Base-by-base conservation (phyloP, 2,329 filamentous ascomycete species). In the Claviceps quebecensis region DNA sequence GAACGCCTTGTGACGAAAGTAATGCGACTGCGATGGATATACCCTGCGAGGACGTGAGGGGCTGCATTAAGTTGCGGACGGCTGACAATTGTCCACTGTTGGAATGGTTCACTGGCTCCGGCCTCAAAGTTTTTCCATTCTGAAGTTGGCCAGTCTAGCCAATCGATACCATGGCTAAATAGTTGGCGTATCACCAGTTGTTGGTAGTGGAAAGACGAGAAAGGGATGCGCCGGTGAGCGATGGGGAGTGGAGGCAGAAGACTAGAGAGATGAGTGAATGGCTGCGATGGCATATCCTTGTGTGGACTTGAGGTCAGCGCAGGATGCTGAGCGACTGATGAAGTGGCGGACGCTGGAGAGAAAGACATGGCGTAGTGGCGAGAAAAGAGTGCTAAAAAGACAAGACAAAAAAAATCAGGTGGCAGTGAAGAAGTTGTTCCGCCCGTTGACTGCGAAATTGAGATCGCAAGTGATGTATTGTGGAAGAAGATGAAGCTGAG, bases 21-120 rank as follows among this genome's bases (percentile, higher is more conserved):
- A 56, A 65, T 61, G 63, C 66, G 66, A 63, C 63, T 64, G 65
- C 64, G 66, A 68, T 65, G 66, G 66, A 68, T 68, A 68, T 68
- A 68, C 66, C 66, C 65, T 63, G 61, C 60, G 65, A 67, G 61
- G 62, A 63, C 64, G 60, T 63, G 64, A 62, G 64, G 66, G 48
- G 57, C 54, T 57, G 58, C 64, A 63, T 63, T 61, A 64, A 65
- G 63, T 61, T 65, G 58, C 58, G 57, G 45, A 51, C 45, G 48
- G 52, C 51, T 29, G 26, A 48, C 51, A 38, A 29, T n/a, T 38
- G 51, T 36, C n/a, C 19, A 39, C n/a, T 47, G 47, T 44, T 37
- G 29, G 19, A 39, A n/a, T 14, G 34, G 5, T 36, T 6, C n/a
- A n/a, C 34, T 34, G 29, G 29, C 17, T 19, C 11, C 34, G 3